Percentiles rank a stretch among this genome's conserved stretches.
Conservation (phyloP, 2,329 filamentous ascomycete species). For the Colletotrichum higginsianum region DNA sequence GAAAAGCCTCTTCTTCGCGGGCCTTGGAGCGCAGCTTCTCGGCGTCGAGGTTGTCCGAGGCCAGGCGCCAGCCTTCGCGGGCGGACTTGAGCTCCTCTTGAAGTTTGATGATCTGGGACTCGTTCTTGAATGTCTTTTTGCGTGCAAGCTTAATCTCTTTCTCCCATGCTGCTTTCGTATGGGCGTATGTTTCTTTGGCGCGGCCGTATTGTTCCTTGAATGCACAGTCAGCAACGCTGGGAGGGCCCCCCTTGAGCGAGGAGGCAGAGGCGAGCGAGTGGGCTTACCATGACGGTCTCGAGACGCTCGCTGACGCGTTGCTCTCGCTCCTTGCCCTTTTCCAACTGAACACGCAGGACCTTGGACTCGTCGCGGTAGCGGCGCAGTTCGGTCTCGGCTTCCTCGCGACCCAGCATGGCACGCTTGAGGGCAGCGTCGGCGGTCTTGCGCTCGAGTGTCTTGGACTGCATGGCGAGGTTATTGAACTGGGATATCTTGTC, state of each 20-base stretch:
- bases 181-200: conserved; percentile 78
- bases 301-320: conserved; percentile 76
- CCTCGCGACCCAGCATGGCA: conserved; percentile 78
- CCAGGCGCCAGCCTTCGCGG: conserved; percentile 66
- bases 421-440: conserved; percentile 77
- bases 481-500: conserved; percentile 83
- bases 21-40: conserved; percentile 74
- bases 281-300: conserved; percentile 76
- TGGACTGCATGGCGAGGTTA: conserved; percentile 72
- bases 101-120: conserved; percentile 77
- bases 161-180: conserved; percentile 78
- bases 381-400: conserved; percentile 78
- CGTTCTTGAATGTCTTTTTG: conserved; percentile 83
- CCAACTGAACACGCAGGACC: conserved; percentile 69
- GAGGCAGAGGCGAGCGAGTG: neutral
- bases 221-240: conserved; percentile 26
- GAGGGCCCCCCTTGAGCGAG: neutral
- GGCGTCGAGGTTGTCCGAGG: conserved; percentile 72
- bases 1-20: conserved; percentile 79
- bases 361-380: conserved; percentile 74
- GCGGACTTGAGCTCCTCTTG: conserved; percentile 80
- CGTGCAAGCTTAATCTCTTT: conserved; percentile 79
- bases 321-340: conserved; percentile 77
- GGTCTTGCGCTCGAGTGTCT: conserved; percentile 74
- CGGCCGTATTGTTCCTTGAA: conserved; percentile 78